Percentiles rank a stretch among this genome's conserved stretches.
phyloP scores from a whole-genome alignment of 169 alveolate genomes.

The Theileria equi region DNA sequence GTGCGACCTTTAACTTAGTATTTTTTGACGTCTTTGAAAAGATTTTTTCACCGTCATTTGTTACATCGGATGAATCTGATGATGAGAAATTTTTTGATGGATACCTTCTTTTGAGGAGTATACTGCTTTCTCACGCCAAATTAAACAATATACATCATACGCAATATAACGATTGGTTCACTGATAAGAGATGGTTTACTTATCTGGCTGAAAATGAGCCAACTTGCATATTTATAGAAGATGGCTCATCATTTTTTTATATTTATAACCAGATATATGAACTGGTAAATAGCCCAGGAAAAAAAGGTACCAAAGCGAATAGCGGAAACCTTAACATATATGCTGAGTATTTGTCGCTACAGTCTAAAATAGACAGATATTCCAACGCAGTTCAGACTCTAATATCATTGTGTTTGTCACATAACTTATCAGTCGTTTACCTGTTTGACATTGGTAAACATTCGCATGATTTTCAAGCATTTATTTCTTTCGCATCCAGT shows the following conservation, averaged over 20 bases:
- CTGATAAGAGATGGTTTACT: constrained; percentile 52
- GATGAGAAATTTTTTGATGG: constrained; percentile 49
- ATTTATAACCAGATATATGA: constrained; percentile 61
- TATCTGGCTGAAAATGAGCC: constrained; percentile 67
- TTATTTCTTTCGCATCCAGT: constrained; percentile 56
- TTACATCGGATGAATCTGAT: constrained; percentile 6
- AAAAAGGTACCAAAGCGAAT: background rate
- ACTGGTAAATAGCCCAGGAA: constrained; percentile 12
- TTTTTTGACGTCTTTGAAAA: constrained; percentile 68
- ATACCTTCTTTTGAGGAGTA: constrained; percentile 53
- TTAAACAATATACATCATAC: constrained; percentile 50
- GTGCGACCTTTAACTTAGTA: constrained; percentile 61
- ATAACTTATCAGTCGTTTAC: constrained; percentile 53
- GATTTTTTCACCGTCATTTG: constrained; percentile 46
- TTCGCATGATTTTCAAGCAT: constrained; percentile 54
- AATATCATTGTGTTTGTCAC: constrained; percentile 21
- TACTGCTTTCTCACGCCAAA: constrained; percentile 64
- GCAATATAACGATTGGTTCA: constrained; percentile 68
- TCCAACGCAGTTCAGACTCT: constrained; percentile 28
- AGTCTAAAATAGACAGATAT: constrained; percentile 31
- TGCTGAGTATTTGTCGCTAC: constrained; percentile 11
- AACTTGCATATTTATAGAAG: constrained; percentile 70
- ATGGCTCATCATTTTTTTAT: constrained; percentile 75
- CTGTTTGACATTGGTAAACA: constrained; percentile 42
- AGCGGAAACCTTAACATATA: constrained; percentile 10